Percentiles rank a stretch among this genome's conserved stretches.
These are phyloP conservation scores for Agrostemma githago DNA, from an alignment of 148 eudicot species.

Conservation along the genomic window DNA sequence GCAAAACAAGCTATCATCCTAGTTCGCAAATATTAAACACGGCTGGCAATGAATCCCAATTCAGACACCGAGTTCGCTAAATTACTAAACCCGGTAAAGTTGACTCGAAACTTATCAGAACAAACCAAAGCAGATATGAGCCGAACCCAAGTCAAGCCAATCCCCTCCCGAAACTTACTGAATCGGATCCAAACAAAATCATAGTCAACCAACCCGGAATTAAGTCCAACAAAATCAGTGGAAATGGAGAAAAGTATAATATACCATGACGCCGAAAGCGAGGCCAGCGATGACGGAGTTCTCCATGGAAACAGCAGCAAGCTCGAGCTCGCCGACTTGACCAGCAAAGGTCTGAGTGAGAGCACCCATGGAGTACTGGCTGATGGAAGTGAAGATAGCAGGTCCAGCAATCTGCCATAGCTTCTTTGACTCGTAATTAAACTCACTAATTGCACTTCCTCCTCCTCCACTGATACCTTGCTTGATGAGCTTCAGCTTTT, in stretches of 20 bases:
- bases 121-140: too few species aligned
- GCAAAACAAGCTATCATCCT: too few species aligned
- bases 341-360: slow-evolving; percentile 55
- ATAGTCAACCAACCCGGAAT: neutral
- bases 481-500: neutral
- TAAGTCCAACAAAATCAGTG: neutral
- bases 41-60: too few species aligned
- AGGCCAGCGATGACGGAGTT: slow-evolving; percentile 60
- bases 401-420: slow-evolving; percentile 55
- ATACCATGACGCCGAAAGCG: slow-evolving; percentile 56
- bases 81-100: too few species aligned
- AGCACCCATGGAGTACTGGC: slow-evolving; percentile 56
- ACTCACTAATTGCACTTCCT: slow-evolving; percentile 11
- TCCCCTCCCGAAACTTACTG: too few species aligned
- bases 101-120: too few species aligned
- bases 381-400: slow-evolving; percentile 43
- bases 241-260: neutral
- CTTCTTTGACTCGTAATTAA: slow-evolving; percentile 36
- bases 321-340: slow-evolving; percentile 43
- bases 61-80: too few species aligned
- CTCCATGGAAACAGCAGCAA: slow-evolving; percentile 54
- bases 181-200: too few species aligned
- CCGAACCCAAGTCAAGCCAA: too few species aligned
- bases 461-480: neutral
- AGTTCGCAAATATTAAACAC: too few species aligned